Base-by-base conservation (phyloP, 2,329 filamentous ascomycete genomes). In the Phialophora tarda region DNA sequence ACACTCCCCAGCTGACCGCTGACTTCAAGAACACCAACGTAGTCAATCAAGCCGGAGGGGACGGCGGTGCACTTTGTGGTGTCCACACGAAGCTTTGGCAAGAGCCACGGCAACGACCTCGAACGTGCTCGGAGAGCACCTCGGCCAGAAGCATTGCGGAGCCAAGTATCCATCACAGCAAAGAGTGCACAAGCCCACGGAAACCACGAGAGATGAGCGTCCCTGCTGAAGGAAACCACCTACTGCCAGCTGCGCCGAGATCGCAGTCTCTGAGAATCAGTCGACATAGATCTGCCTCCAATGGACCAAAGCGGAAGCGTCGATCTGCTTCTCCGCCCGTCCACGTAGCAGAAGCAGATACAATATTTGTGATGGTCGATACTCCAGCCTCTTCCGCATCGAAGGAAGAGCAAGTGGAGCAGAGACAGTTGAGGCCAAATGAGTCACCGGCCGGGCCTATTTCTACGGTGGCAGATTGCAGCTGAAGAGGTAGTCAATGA, bases 261-360 rank as follows among this genome's bases (percentile, higher is more conserved):
- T 69, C 64, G 34, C 51, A 59, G 41, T 66, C 65, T 28, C 51
- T 67, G 3, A 48, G 60, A 51, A 34, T 50, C 26, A 68, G 47
- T 26, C 60, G 64, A 30, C 59, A 63, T 17, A 53, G 69, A 54
- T 69, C 67, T 17, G 47, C 32, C 11, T 71, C 69, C n/a, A 66
- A 63, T 53, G 63, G 59, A 4, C 63, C 71, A 8, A 72, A 72
- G 56, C 67, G 71, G 4, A 71, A 70, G 58, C 65, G 68, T 47
- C 32, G 30, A 11, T 68, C 65, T 14, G 53, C 24, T 30, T 70
- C 68, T 57, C 60, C 63, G 28, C 11, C 44, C 47, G 54, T 28
- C 11, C 17, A 47, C 11, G 51, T 17, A n/a, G 57, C 56, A 21
- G n/a, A 21, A 17, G 47, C 28, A 48, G 57, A 59, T 12, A 62